phyloP scores from a whole-genome alignment of 768 basidiomycete species.

The Boletellus ananas region DNA sequence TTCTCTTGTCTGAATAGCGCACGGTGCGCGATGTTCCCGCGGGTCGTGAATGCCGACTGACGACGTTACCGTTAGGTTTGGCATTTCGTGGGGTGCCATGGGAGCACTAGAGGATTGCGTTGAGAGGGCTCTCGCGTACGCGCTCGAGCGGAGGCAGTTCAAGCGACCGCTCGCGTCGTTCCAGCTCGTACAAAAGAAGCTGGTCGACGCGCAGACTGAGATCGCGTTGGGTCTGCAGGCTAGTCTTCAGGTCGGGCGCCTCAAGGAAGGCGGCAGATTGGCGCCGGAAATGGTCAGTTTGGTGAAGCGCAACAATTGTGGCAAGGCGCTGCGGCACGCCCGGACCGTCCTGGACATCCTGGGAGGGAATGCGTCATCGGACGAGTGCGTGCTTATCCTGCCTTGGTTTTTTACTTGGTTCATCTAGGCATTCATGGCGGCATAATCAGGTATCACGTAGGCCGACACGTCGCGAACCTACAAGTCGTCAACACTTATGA shows the following conservation, averaged over 20 bases:
- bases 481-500: conserved; percentile 98
- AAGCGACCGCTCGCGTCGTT: conserved; percentile 85
- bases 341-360: conserved; percentile 83
- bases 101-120: conserved; percentile 94
- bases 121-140: conserved; percentile 70
- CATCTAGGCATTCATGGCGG: not conserved
- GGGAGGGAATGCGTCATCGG: conserved; percentile 90
- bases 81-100: conserved; percentile 95
- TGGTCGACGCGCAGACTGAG: conserved; percentile 90
- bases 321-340: conserved; percentile 83
- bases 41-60: not conserved
- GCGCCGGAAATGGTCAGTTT: conserved; percentile 94
- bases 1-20: conserved; percentile 94
- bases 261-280: conserved; percentile 72
- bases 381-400: conserved; percentile 55
- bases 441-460: conserved; percentile 74
- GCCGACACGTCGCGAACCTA: conserved; percentile 90
- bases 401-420: conserved; percentile 16
- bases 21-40: conserved; percentile 36
- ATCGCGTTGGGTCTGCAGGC: conserved; percentile 73
- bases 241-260: conserved; percentile 74
- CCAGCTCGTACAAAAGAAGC: conserved; percentile 97
- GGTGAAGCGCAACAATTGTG: conserved; percentile 94
- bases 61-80: conserved; percentile 44
- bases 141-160: conserved; percentile 89